Evolutionary conservation across 1,284 basidiomycete species (phyloP), one percentile per base, ranked within the genome.

Genomic region (Erythrobasidium hasegawianum): DNA sequence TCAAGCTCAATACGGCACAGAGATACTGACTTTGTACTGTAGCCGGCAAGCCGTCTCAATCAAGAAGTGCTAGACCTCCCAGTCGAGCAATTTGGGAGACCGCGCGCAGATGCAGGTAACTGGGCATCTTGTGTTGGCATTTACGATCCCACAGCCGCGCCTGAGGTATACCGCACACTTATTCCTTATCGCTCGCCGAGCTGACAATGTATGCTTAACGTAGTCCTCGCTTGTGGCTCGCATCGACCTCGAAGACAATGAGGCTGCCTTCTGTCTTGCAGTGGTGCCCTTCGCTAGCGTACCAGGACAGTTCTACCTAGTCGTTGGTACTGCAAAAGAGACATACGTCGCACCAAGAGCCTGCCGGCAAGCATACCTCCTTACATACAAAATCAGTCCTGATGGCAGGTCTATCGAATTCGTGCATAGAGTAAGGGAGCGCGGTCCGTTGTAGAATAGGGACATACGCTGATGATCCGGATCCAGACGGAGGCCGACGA

Each of bases 121-220:
- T 99, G 96, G 96, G 93, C 87, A 0, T 96, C 92, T 16, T 89
- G 89, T 71, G 86, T 99, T 65, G 86, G 93, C 18, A 87, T 97
- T 29, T 85, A 97, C 47, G 91, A 97, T 76, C 92, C 92, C 10
- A 78, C 68, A 10, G 68, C 61, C 5, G 39, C 53, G 20, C 58
- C 91, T 2, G 84, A 89, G 77, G 89, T 85, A 71, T 69, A 82
- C 74, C 52, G 24, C 41, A 8, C 33, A n/a, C n/a, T n/a, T n/a
- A n/a, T n/a, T n/a, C n/a, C n/a, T n/a, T n/a, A n/a, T n/a, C n/a
- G n/a, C n/a, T n/a, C n/a, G n/a, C n/a, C n/a, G n/a, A 40, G n/a
- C 16, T 24, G 7, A 10, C 26, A 13, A 49, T 65, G 57, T 73
- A 61, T 73, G 74, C 57, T n/a, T n/a, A n/a, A n/a, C n/a, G n/a